phyloP scores from a whole-genome alignment of 176 grass and related monocot genomes.

The Eleusine coracana region DNA sequence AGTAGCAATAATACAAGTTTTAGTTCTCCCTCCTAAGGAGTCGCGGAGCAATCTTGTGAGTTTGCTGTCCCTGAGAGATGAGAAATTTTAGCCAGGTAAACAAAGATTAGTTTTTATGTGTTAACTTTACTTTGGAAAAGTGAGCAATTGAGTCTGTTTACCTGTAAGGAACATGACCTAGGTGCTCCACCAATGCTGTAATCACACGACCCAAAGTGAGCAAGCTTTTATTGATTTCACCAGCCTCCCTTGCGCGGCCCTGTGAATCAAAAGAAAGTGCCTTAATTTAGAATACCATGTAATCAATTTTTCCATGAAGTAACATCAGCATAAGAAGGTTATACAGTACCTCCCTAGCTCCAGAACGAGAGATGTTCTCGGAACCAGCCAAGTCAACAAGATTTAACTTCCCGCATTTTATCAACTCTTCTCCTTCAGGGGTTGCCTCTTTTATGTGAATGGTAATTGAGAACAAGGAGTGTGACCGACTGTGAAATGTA shows the following conservation, averaged over 20 bases:
- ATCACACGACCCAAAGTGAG: conserved; percentile 98
- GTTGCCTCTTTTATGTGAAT: conserved; percentile 99
- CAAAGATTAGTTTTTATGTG: neutral
- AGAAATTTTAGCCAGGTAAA: conserved; percentile 18
- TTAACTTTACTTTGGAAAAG: neutral
- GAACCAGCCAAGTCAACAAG: conserved; percentile 95
- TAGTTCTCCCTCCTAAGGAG: conserved; percentile 95
- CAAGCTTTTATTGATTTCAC: conserved; percentile 99
- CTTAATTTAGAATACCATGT: conserved; percentile 5
- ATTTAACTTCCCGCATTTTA: conserved; percentile 97
- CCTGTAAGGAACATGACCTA: conserved; percentile 97
- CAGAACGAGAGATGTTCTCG: conserved; percentile 95
- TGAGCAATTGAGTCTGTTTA: conserved; percentile 35
- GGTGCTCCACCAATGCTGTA: conserved; percentile 93
- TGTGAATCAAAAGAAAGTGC: conserved; percentile 39
- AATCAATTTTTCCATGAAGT: conserved; percentile 2
- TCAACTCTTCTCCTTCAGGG: conserved; percentile 97
- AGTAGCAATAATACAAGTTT: conserved; percentile 97
- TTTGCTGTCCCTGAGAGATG: conserved; percentile 85
- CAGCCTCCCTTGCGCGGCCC: conserved; percentile 97
- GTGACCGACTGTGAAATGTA: conserved; percentile 88
- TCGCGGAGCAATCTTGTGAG: conserved; percentile 92
- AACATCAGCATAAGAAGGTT: conserved; percentile 23
- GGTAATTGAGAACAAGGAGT: conserved; percentile 97
- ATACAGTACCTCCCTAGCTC: conserved; percentile 84